Conservation (phyloP, 139 green algal genomes). For the Auxenochlorella pyrenoidosa region DNA sequence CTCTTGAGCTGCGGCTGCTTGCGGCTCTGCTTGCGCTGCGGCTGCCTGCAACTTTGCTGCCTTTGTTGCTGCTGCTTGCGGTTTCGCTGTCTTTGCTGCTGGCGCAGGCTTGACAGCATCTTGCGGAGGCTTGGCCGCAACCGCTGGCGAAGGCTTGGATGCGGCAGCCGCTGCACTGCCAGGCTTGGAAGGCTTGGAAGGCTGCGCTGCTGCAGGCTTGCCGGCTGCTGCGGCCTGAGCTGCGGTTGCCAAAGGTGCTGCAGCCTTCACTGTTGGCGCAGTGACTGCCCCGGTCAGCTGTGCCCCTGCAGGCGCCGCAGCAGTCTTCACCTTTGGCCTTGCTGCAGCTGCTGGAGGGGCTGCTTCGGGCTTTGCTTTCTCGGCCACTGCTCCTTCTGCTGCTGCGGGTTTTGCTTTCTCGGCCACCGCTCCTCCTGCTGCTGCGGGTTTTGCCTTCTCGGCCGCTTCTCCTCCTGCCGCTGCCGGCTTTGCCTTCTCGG, state of each 20-base stretch:
- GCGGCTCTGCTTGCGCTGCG: background rate
- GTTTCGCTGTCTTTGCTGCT: background rate
- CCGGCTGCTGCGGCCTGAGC: background rate
- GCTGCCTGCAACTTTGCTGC: background rate
- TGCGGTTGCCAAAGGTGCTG: too few relatives aligned
- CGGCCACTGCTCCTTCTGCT: background rate
- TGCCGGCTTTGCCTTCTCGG: background rate
- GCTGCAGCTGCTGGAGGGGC: background rate
- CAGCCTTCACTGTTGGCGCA: background rate
- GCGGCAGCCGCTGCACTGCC: too few relatives aligned
- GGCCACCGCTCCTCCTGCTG: background rate
- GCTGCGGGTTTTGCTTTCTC: background rate
- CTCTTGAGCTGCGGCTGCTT: background rate
- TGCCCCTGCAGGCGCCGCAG: background rate
- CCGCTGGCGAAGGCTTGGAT: too few relatives aligned
- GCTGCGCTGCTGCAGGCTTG: background rate
- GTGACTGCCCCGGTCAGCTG: background rate
- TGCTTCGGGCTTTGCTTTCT: background rate
- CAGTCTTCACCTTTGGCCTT: background rate
- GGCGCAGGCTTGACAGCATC: background rate
- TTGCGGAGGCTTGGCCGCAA: background rate
- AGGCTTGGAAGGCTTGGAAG: background rate
- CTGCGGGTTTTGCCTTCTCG: background rate
- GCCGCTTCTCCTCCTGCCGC: background rate
- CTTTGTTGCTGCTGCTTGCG: background rate